Base-by-base conservation (phyloP, 495 filamentous ascomycete species). In the Wilcoxina mikolae region DNA sequence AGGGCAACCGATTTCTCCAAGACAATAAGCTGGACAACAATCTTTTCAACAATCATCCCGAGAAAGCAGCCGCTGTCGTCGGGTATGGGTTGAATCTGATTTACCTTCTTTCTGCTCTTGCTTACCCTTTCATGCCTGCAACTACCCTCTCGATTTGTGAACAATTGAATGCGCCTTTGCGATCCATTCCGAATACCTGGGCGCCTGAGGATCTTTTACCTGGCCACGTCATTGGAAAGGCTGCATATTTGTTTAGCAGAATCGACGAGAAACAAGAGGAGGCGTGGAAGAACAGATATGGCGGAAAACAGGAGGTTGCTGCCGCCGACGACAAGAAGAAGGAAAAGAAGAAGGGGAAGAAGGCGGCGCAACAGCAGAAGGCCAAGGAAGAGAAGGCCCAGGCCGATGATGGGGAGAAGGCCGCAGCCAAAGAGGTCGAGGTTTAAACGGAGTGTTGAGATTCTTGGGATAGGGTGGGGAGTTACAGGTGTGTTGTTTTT, bases 1-100 rank as follows among this genome's bases (percentile, higher is more conserved):
- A 78, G 15, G 87, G 88, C 55, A 96, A 96, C 70, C 74, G 77
- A 54, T 74, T 95, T 33, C 77, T 95, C 35, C 87, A 91, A 68
- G 75, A 78, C 61, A 81, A 88, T 66, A 77, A 81, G 29, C 74
- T 95, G 12, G 88, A 94, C 68, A 94, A 94, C 69, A 76, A 76
- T 33, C 79, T 79, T 53, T 79, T 87, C 46, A 76, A 78, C 28
- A 79, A 79, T 50, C 72, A 87, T 58, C 87, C 88, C 4, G 78
- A 81, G 48, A 77, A 77, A 35, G 83, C 83, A 57, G 78, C 75
- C 7, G 81, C 84, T 3, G 85, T 94, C 46, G 78, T 90, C 29
- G 85, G 87, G 54, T 75, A 84, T 33, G 85, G 84, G 3, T 71
- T 94, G 54, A 89, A 94, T 69, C 74, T 89, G 51, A 76, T 87